Evolutionary conservation across 192 early-diverging fungal genomes (phyloP), one percentile per base, ranked within the genome.

Genomic region (Coemansia sp.): DNA sequence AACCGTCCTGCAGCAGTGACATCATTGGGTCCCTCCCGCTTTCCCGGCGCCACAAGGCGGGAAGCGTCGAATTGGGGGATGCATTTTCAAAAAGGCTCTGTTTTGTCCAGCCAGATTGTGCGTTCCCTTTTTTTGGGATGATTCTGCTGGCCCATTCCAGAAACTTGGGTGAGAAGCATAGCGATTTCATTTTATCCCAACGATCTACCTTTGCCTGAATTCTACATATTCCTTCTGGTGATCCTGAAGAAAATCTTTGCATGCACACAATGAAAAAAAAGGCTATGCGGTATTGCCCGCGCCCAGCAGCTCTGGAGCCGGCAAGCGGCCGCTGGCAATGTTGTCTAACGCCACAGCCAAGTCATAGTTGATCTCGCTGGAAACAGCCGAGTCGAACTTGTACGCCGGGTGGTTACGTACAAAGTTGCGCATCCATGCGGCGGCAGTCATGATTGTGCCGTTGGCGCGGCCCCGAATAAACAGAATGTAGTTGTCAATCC

Each of bases 371-470:
- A 99, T 91, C 58, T 85, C 79, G 10, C 88, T 71, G 5, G 84
- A 81, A 6, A 99, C 90, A 0, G 94, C 89, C 30, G 89, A 92
- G 75, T 99, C 96, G 19, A 86, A 79, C 52, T 88, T 85, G 80
- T 98, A 98, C 5, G 81, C 86, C 3, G 92, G 88, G 56, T 98
- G 96, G 43, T 65, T 76, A 38, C 73, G 80, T 19, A 96, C 91
- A 81, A 96, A 94, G 21, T 88, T 75, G 50, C 96, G 86, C 35
- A 95, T 89, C 88, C 92, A 99, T 7, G 84, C 78, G 15, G 96
- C 96, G 6, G 79, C 84, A 0, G 96, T 99, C 80, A 91, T 81
- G 21, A 94, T 63, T 18, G 82, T 81, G 19, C 96, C 94, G 56
- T 87, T 83, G 1, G 94, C 94, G 30, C 87, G 86, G 21, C 82